phyloP scores from a whole-genome alignment of 257 asterid species.

The Verbena officinalis region DNA sequence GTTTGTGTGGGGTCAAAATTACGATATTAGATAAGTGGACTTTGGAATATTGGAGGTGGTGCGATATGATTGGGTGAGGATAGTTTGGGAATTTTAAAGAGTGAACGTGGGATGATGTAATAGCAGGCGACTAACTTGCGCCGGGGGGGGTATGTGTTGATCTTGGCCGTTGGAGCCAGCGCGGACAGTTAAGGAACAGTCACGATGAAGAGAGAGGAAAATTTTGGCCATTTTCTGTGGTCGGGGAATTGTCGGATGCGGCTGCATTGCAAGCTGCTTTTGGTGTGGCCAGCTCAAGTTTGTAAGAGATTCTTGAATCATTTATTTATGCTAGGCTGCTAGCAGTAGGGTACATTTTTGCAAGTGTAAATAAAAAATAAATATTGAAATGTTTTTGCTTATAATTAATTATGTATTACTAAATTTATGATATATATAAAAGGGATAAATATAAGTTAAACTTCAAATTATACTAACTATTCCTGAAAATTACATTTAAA shows the following conservation, averaged over 20 bases:
- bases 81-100: too few species aligned
- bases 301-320: too few species aligned
- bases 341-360: too few species aligned
- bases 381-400: too few species aligned
- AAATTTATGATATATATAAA: too few species aligned
- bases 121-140: conserved; percentile 32
- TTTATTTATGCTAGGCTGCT: too few species aligned
- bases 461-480: too few species aligned
- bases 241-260: conserved; percentile 40
- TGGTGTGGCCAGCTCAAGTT: too few species aligned
- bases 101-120: background rate
- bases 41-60: background rate
- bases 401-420: too few species aligned
- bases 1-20: background rate
- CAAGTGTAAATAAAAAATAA: too few species aligned
- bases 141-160: conserved; percentile 18
- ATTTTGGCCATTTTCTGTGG: conserved; percentile 26
- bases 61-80: conserved; percentile 22
- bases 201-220: conserved; percentile 32
- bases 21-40: conserved; percentile 24
- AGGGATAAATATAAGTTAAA: too few species aligned
- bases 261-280: background rate
- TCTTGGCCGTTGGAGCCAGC: conserved; percentile 23
- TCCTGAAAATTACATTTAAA: too few species aligned
- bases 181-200: conserved; percentile 32